Conservation (phyloP, 2,329 filamentous ascomycete species). For the Penicillium corylophilum region DNA sequence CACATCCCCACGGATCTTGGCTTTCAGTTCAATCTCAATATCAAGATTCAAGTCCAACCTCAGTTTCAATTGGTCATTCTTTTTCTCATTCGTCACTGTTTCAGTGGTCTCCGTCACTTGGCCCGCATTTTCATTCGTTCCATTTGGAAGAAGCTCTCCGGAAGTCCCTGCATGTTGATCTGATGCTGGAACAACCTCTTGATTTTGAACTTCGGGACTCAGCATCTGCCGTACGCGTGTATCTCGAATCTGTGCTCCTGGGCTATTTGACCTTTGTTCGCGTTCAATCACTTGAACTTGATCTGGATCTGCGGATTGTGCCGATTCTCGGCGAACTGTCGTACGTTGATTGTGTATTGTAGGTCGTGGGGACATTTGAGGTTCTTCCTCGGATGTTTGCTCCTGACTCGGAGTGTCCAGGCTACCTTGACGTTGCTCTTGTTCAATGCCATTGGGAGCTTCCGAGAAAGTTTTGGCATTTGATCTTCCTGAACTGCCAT, state of each 20-base stretch:
- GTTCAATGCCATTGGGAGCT: not conserved
- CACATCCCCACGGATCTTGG: slow-evolving; percentile 9
- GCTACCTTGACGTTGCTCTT: not conserved
- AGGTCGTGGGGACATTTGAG: not conserved
- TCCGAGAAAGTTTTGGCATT: not conserved
- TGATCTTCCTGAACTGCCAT: not conserved
- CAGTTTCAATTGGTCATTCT: slow-evolving; percentile 4
- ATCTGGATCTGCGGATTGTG: not conserved
- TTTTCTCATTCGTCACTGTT: not conserved
- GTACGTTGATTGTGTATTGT: not conserved
- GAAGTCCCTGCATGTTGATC: not conserved
- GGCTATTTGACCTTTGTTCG: not conserved
- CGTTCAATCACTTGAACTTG: not conserved
- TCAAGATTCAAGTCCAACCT: slow-evolving; percentile 11
- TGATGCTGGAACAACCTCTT: not conserved
- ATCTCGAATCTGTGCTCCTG: not conserved
- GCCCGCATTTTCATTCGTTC: not conserved
- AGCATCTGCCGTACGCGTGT: not conserved
- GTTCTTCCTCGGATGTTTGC: not conserved
- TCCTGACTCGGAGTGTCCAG: not conserved
- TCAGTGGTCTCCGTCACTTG: slow-evolving; percentile 5
- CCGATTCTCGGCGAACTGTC: not conserved
- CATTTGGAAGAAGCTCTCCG: not conserved
- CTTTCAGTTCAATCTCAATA: slow-evolving; percentile 9
- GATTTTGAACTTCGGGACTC: not conserved